Conservation (phyloP, 129 eudicot genomes). For the Pulicaria dysenterica region DNA sequence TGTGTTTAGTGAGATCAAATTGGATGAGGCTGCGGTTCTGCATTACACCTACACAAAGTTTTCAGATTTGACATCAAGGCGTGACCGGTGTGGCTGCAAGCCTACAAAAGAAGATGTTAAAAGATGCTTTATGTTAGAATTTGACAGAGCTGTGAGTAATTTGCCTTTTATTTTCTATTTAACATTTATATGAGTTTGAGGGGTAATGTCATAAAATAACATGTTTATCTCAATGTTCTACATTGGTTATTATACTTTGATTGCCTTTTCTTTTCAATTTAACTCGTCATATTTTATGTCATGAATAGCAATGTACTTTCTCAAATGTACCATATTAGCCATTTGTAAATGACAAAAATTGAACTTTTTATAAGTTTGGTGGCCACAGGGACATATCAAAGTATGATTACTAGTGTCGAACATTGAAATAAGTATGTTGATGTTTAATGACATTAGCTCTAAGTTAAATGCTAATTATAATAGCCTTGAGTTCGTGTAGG, state of each 20-base stretch:
- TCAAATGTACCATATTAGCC: no score
- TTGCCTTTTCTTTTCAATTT: no score
- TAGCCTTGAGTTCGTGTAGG: neutral
- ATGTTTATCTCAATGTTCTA: no score
- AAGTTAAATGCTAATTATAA: neutral
- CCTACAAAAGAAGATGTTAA: constrained; percentile 81
- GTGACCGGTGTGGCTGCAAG: constrained; percentile 96
- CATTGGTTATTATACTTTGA: no score
- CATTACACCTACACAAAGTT: constrained; percentile 91
- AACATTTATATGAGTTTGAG: neutral
- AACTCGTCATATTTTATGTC: no score
- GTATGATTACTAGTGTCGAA: no score
- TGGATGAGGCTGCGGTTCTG: constrained; percentile 92
- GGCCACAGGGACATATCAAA: no score
- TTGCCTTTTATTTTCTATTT: neutral
- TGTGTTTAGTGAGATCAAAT: constrained; percentile 66
- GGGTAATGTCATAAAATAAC: neutral
- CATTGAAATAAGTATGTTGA: no score
- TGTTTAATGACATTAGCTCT: no score
- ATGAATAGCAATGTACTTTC: no score
- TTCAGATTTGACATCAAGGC: constrained; percentile 95
- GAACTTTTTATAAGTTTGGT: no score
- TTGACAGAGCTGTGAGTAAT: constrained; percentile 86
- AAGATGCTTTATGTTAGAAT: constrained; percentile 78
- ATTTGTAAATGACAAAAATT: no score